These are phyloP conservation scores for Solanum raphanifolium DNA, from an alignment of 257 asterid species.

Conservation along the genomic window DNA sequence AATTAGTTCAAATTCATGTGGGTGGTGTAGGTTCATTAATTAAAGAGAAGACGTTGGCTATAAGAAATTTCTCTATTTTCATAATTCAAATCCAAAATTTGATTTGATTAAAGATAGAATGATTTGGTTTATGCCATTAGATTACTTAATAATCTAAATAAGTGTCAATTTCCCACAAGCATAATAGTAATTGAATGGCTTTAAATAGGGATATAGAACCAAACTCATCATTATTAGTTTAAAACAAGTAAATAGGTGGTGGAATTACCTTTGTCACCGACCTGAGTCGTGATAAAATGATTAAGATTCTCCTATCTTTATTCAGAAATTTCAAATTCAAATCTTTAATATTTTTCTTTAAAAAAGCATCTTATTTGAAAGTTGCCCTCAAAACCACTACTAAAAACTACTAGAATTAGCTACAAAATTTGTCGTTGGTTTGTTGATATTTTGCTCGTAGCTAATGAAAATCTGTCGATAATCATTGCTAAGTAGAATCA, in stretches of 20 bases:
- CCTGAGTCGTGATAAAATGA: neutral
- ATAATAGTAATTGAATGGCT: neutral
- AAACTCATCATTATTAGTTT: constrained; percentile 30
- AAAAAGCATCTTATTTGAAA: no score
- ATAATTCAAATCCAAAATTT: neutral
- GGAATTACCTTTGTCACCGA: constrained; percentile 15
- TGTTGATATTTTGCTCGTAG: no score
- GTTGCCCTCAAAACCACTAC: neutral
- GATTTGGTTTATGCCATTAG: neutral
- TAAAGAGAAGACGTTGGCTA: neutral
- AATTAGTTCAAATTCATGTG: neutral
- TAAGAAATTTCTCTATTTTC: neutral
- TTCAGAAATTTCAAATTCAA: neutral
- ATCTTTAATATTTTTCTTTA: no score
- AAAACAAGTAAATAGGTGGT: constrained; percentile 28
- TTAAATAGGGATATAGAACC: neutral
- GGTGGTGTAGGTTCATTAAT: neutral
- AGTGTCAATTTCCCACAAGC: neutral
- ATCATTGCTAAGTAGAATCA: no score
- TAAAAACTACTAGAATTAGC: neutral
- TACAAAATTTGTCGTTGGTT: neutral
- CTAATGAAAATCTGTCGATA: neutral
- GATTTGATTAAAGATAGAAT: neutral
- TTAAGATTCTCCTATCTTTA: neutral
- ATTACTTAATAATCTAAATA: neutral